Evolutionary conservation across 2,329 filamentous ascomycete species (phyloP).

Genomic region (Pseudogymnoascus sp.): DNA sequence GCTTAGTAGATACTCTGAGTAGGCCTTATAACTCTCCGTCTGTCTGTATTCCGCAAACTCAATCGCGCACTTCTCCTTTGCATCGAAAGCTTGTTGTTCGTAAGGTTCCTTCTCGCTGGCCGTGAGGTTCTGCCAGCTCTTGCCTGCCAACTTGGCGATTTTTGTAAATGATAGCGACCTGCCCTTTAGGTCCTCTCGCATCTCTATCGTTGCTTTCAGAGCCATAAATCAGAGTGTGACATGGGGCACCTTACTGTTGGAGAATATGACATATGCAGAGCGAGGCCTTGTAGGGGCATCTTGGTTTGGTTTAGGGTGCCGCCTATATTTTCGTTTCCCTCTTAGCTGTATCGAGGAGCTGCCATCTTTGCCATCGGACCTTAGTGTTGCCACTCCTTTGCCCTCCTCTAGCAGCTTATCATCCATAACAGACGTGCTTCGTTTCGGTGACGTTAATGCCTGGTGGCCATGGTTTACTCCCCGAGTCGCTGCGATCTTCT

Average conservation of each 20-base stretch:
- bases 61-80: slow-evolving; percentile 66
- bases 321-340: slow-evolving; percentile 65
- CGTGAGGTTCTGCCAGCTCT: slow-evolving; percentile 65
- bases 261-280: slow-evolving; percentile 82
- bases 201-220: slow-evolving; percentile 39
- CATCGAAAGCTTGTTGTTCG: slow-evolving; percentile 56
- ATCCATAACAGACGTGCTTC: slow-evolving; percentile 32
- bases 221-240: slow-evolving; percentile 16
- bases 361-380: slow-evolving; percentile 38
- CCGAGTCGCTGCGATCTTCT: slow-evolving; percentile 51
- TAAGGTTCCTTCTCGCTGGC: slow-evolving; percentile 59
- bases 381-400: slow-evolving; percentile 38
- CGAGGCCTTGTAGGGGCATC: slow-evolving; percentile 72
- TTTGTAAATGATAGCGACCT: slow-evolving; percentile 69
- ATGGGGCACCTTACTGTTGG: slow-evolving; percentile 49
- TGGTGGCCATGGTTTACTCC: slow-evolving; percentile 33
- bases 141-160: slow-evolving; percentile 70
- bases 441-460: slow-evolving; percentile 28
- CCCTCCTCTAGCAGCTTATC: slow-evolving; percentile 52
- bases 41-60: slow-evolving; percentile 67
- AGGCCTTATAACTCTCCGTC: slow-evolving; percentile 57
- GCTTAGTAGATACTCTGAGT: slow-evolving; percentile 38
- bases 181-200: slow-evolving; percentile 65
- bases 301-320: slow-evolving; percentile 74
- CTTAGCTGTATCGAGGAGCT: slow-evolving; percentile 35